Base-by-base conservation (phyloP, 2,329 filamentous ascomycete species). In the Aspergillus latus region DNA sequence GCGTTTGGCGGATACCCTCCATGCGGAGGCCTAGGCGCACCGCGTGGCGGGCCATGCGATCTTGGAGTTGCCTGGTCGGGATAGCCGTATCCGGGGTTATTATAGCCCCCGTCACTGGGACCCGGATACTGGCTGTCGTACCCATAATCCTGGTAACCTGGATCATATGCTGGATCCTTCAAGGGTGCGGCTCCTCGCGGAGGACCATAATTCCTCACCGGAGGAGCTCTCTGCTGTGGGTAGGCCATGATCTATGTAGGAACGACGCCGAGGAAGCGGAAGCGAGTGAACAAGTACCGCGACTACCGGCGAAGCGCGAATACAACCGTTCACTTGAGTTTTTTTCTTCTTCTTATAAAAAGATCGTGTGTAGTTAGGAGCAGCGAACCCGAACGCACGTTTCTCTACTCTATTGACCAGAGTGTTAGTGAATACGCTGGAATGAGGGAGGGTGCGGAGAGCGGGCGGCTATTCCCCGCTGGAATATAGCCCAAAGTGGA, bases 181-280 rank as follows among this genome's bases (percentile, higher is more conserved):
- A 62, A 58, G 28, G 64, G 60, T 15, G 52, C 64, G 13, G 59
- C 67, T 51, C 63, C 65, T 59, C 44, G 58, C 56, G 60, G 65
- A 59, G 63, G 65, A 58, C 44, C 62, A 52, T 71, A 68, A 52
- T 71, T 69, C 55, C 68, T 68, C 54, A 69, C 56, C 28, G 72
- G 73, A 51, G 68, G 70, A 28, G 67, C 68, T 51, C 68, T 63
- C 61, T 72, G 69, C 47, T 63, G 60, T 34, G 66, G 65, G 47
- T 65, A 76, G 54, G 72, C 73, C 73, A 76, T 76, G 52, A 57
- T 58, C 13, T 50, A 49, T 26, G 54, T 54, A 8, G 11, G 29
- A 42, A 16, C 8, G 36, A 21, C 21, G 21, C 21, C 32, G 42
- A 39, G 21, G 34, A 30, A 30, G 48, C 37, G 15, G n/a, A 44